Conservation (phyloP, 2,329 filamentous ascomycete genomes). For the Ceratocystis colombiana region DNA sequence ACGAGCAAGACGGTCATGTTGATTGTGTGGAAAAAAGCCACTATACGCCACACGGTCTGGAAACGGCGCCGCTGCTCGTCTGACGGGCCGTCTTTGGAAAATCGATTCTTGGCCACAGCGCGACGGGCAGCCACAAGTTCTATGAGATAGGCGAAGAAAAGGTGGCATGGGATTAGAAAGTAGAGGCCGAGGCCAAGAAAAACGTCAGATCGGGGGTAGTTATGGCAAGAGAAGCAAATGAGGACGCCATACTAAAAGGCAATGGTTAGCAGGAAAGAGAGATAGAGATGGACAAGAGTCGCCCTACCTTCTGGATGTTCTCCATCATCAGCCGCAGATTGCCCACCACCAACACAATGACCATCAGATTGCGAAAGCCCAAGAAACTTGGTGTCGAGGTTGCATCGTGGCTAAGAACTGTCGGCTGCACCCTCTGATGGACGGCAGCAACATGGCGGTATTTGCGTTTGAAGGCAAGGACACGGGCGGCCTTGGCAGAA, state of each 20-base stretch:
- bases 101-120: slow-evolving; percentile 49
- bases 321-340: slow-evolving; percentile 93
- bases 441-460: slow-evolving; percentile 89
- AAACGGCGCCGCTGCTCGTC: slow-evolving; percentile 57
- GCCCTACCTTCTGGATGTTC: slow-evolving; percentile 76
- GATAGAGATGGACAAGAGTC: slow-evolving; percentile 11
- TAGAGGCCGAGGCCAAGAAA: slow-evolving; percentile 68
- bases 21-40: slow-evolving; percentile 68
- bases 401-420: slow-evolving; percentile 78
- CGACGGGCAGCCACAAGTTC: slow-evolving; percentile 73
- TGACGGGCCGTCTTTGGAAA: slow-evolving; percentile 33
- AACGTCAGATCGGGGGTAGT: slow-evolving; percentile 70
- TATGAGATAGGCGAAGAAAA: slow-evolving; percentile 82
- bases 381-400: slow-evolving; percentile 68
- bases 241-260: slow-evolving; percentile 71
- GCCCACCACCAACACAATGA: slow-evolving; percentile 83
- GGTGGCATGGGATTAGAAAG: slow-evolving; percentile 77
- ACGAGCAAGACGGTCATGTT: slow-evolving; percentile 75
- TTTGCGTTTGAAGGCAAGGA: slow-evolving; percentile 38
- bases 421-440: slow-evolving; percentile 61
- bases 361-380: slow-evolving; percentile 92
- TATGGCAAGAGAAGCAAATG: slow-evolving; percentile 82
- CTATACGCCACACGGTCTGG: slow-evolving; percentile 64
- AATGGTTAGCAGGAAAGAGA: slow-evolving; percentile 21
- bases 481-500: slow-evolving; percentile 20